Conservation (phyloP, 768 basidiomycete genomes). For the Gloeophyllum trabeum region DNA sequence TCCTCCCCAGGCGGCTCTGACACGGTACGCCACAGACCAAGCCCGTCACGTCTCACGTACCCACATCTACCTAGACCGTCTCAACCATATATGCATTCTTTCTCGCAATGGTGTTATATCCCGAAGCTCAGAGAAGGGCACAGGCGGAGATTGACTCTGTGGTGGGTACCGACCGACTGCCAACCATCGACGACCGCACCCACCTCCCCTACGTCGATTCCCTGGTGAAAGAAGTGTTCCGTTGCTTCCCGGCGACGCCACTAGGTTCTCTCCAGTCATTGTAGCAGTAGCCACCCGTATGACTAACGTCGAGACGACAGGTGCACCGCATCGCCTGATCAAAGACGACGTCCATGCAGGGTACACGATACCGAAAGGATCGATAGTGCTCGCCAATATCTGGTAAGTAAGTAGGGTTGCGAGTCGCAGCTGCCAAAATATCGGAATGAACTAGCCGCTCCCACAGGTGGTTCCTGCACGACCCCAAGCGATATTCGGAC, state of each 20-base stretch:
- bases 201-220: conserved; percentile 10
- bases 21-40: conserved; percentile 9
- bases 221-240: conserved; percentile 7
- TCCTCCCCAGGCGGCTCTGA: conserved; percentile 8
- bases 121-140: conserved; percentile 19
- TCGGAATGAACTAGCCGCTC: not conserved
- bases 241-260: conserved; percentile 8
- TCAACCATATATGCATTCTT: conserved; percentile 19
- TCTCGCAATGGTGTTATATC: conserved; percentile 18
- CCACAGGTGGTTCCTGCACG: not conserved
- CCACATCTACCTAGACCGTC: conserved; percentile 16
- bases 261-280: conserved; percentile 1
- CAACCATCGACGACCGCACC: conserved; percentile 18
- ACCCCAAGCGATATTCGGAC: not conserved
- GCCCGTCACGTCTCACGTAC: too few relatives aligned
- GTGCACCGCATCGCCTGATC: not conserved
- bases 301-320: not conserved
- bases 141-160: conserved; percentile 24
- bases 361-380: not conserved
- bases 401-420: not conserved
- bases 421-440: not conserved
- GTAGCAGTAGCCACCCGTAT: not conserved
- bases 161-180: conserved; percentile 18
- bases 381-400: not conserved
- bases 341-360: not conserved